Evolutionary conservation across 176 grass and related monocot genomes (phyloP).

Genomic region (Miscanthus lutarioriparius): DNA sequence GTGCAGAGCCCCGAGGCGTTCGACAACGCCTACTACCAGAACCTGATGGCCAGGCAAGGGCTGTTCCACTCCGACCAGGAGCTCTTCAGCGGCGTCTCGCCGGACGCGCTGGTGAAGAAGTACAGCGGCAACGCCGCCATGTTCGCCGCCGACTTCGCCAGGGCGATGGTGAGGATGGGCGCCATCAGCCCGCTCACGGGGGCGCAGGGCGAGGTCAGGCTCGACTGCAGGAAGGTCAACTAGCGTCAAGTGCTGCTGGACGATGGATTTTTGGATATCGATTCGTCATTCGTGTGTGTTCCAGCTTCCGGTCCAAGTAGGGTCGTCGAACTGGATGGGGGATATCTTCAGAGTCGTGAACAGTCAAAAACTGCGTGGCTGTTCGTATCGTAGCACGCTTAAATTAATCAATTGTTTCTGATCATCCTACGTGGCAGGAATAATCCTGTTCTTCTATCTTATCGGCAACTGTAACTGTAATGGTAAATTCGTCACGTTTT

Average conservation of each 20-base stretch:
- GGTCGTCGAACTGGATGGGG: too few species aligned
- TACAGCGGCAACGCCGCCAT: slow-evolving; percentile 32
- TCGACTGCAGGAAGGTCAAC: slow-evolving; percentile 68
- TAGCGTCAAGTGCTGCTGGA: background rate
- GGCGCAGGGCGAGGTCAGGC: slow-evolving; percentile 47
- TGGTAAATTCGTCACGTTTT: background rate
- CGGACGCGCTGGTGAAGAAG: slow-evolving; percentile 55
- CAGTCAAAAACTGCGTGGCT: slow-evolving; percentile 26
- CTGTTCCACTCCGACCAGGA: slow-evolving; percentile 77
- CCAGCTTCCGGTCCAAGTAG: background rate
- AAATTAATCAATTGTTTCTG: too few species aligned
- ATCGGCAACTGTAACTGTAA: slow-evolving; percentile 16
- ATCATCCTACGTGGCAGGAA: background rate
- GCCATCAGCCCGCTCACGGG: slow-evolving; percentile 47
- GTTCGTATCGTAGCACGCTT: background rate
- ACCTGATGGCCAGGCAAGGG: slow-evolving; percentile 37
- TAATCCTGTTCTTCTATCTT: background rate
- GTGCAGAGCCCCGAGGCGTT: slow-evolving; percentile 41
- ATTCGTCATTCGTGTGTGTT: background rate
- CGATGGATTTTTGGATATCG: background rate
- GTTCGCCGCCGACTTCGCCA: slow-evolving; percentile 57
- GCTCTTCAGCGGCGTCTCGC: slow-evolving; percentile 57
- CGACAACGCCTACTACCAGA: slow-evolving; percentile 66
- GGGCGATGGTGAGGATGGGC: slow-evolving; percentile 74
- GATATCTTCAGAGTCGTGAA: background rate